These are phyloP conservation scores for Pleurotus tuoliensis DNA, from an alignment of 768 basidiomycete genomes.

Conservation along the genomic window DNA sequence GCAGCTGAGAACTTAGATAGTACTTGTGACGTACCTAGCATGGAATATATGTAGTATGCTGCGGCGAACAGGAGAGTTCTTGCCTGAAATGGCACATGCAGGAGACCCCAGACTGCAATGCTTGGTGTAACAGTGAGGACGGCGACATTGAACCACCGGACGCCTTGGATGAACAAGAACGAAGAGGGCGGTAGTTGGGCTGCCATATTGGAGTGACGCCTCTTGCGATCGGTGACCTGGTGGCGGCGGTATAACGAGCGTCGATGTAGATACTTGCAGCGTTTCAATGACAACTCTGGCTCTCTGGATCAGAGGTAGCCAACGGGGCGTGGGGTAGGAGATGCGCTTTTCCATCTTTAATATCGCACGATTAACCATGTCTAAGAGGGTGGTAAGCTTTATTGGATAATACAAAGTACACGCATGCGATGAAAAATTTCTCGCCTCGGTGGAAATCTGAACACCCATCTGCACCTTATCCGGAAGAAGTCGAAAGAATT, in stretches of 20 bases:
- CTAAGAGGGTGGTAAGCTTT: conserved; percentile 2
- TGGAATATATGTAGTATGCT: conserved; percentile 82
- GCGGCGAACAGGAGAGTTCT: conserved; percentile 60
- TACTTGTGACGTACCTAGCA: conserved; percentile 56
- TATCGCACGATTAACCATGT: conserved; percentile 8
- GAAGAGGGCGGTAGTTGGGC: conserved; percentile 4
- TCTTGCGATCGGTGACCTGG: neutral
- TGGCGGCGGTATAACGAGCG: too few species aligned
- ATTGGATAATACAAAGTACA: conserved; percentile 8
- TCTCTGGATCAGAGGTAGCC: neutral
- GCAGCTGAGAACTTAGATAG: conserved; percentile 6
- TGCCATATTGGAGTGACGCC: conserved; percentile 9
- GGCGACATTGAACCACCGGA: conserved; percentile 77
- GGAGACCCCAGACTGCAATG: conserved; percentile 66
- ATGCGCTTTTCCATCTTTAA: conserved; percentile 3
- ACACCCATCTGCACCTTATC: conserved; percentile 6
- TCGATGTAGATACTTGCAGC: neutral
- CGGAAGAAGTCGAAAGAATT: conserved; percentile 6
- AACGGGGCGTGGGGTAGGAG: conserved; percentile 3
- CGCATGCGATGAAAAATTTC: conserved; percentile 5
- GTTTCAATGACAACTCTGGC: neutral
- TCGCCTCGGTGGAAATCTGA: conserved; percentile 1
- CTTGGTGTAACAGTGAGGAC: conserved; percentile 69
- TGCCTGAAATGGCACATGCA: conserved; percentile 36
- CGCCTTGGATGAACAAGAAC: conserved; percentile 48